Percentiles rank a stretch among this genome's conserved stretches.
Evolutionary conservation across 2,329 filamentous ascomycete species (phyloP).

Genomic region (Arthrobotrys conoides): DNA sequence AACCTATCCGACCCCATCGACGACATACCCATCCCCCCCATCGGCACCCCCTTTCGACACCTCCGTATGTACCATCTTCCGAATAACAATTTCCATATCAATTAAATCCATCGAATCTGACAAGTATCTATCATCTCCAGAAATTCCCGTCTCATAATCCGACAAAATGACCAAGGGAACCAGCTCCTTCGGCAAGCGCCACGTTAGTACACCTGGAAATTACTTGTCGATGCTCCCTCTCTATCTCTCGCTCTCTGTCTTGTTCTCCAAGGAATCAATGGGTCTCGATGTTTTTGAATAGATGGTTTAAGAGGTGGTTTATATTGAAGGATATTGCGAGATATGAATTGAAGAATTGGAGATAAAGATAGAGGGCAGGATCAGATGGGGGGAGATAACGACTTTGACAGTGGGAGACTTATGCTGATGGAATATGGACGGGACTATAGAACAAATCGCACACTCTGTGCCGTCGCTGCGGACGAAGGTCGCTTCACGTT

Average conservation of each 20-base stretch:
- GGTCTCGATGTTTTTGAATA: slow-evolving; percentile 20
- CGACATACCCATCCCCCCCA: slow-evolving; percentile 24
- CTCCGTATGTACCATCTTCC: slow-evolving; percentile 43
- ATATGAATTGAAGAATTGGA: slow-evolving; percentile 5
- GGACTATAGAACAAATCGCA: slow-evolving; percentile 84
- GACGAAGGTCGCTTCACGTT: slow-evolving; percentile 97
- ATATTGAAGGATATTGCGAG: slow-evolving; percentile 7
- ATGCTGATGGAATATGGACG: slow-evolving; percentile 37
- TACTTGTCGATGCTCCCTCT: slow-evolving; percentile 10
- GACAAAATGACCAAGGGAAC: slow-evolving; percentile 61
- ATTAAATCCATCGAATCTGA: slow-evolving; percentile 17
- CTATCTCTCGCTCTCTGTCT: slow-evolving; percentile 2
- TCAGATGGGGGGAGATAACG: not conserved
- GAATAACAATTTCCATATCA: not conserved
- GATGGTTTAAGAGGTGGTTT: slow-evolving; percentile 17
- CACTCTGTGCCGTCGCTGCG: slow-evolving; percentile 97
- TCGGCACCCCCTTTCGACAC: slow-evolving; percentile 15
- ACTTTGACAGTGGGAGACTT: not conserved
- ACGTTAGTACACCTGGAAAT: slow-evolving; percentile 62
- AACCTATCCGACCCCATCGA: slow-evolving; percentile 18
- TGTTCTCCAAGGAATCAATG: slow-evolving; percentile 23
- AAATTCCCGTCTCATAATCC: slow-evolving; percentile 56
- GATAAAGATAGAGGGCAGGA: not conserved
- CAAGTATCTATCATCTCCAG: not conserved
- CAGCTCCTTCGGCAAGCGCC: slow-evolving; percentile 65